phyloP scores from a whole-genome alignment of 2,329 filamentous ascomycete species.

The Nothopassalora personata region DNA sequence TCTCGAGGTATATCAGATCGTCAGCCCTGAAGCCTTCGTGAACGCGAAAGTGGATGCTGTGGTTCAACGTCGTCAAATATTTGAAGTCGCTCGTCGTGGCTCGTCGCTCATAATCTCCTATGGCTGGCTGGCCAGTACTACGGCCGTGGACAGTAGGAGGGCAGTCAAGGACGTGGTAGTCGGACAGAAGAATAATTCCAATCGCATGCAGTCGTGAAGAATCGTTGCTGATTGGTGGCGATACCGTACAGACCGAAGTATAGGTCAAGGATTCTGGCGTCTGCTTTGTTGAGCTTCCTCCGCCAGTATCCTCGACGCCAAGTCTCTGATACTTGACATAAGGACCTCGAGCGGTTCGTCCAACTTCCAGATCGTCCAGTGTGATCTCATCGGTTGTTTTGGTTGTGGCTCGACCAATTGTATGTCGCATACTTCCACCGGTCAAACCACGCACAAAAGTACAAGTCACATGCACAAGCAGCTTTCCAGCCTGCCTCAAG shows the following conservation, averaged over 20 bases:
- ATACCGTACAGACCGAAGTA: conserved; percentile 10
- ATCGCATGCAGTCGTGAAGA: conserved; percentile 5
- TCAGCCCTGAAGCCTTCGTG: conserved; percentile 42
- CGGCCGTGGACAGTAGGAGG: conserved; percentile 11
- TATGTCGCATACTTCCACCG: conserved; percentile 13
- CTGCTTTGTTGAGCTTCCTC: background rate
- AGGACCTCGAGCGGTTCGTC: conserved; percentile 6
- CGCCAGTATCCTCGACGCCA: conserved; percentile 1
- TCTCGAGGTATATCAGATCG: conserved; percentile 70
- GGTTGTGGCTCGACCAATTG: conserved; percentile 4
- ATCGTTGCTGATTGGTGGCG: conserved; percentile 2
- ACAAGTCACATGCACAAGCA: conserved; percentile 5
- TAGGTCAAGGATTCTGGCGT: conserved; percentile 8
- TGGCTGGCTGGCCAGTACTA: conserved; percentile 3
- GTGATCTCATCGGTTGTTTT: conserved; percentile 7
- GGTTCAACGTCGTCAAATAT: conserved; percentile 40
- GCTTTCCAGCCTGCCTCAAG: background rate
- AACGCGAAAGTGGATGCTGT: conserved; percentile 49
- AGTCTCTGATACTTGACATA: conserved; percentile 17
- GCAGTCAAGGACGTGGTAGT: conserved; percentile 17
- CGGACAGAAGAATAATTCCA: conserved; percentile 14
- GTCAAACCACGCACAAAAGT: conserved; percentile 14
- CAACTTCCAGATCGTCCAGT: conserved; percentile 14
- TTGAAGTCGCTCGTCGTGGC: conserved; percentile 4
- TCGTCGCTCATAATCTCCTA: conserved; percentile 7